Percentiles rank a stretch among this genome's conserved stretches.
phyloP scores from a whole-genome alignment of 371 early-diverging fungal species.

The Polyrhizophydium stewartii region DNA sequence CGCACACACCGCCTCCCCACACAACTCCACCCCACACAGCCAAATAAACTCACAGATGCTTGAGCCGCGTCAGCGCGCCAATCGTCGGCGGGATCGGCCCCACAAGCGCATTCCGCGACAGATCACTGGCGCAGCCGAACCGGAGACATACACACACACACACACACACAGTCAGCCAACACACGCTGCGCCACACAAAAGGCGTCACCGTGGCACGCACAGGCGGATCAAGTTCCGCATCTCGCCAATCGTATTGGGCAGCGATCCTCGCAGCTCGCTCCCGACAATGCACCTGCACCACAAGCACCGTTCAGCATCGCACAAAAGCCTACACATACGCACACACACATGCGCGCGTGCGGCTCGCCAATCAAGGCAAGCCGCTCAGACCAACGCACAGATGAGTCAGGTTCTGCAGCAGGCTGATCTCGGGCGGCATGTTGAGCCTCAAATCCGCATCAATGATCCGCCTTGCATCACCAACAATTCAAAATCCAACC shows the following conservation, averaged over 20 bases:
- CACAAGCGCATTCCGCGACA: not conserved
- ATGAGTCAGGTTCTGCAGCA: no score
- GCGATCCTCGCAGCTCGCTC: not conserved
- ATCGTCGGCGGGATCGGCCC: not conserved
- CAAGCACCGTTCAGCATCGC: not conserved
- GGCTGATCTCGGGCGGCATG: no score
- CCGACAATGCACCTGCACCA: not conserved
- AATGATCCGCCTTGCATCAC: no score
- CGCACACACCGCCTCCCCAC: not conserved
- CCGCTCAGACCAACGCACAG: no score
- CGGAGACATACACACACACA: not conserved
- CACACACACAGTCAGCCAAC: not conserved
- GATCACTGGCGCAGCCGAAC: not conserved
- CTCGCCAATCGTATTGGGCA: not conserved
- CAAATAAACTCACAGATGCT: conserved; percentile 2
- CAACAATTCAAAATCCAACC: no score
- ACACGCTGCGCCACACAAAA: not conserved
- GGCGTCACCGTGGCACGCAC: not conserved
- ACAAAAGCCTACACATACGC: not conserved
- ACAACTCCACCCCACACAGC: no score
- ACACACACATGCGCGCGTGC: no score
- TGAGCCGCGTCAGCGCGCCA: not conserved
- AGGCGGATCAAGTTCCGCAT: not conserved
- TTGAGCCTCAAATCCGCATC: no score
- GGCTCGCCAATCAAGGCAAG: no score